phyloP scores from a whole-genome alignment of 805 yeast species.

The Barnettozyma vustinii region DNA sequence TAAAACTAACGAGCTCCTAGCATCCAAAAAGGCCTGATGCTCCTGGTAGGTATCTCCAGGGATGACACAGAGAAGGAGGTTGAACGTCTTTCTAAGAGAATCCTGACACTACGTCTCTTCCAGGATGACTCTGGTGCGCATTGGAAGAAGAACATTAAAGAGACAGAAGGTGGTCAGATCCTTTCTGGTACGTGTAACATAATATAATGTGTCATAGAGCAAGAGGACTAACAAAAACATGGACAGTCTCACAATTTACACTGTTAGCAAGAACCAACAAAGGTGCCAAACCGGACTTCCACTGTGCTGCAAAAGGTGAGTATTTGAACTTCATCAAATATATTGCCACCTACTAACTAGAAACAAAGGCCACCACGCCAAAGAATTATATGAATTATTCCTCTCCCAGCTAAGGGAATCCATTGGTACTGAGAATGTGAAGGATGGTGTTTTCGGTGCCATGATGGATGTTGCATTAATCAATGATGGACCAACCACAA shows the following conservation, averaged over 20 bases:
- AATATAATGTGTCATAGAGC: background rate
- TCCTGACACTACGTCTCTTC: slow-evolving; percentile 63
- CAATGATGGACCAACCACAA: slow-evolving; percentile 93
- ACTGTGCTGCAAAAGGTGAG: slow-evolving; percentile 80
- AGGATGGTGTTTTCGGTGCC: slow-evolving; percentile 91
- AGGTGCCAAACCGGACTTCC: slow-evolving; percentile 95
- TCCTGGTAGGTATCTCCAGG: slow-evolving; percentile 78
- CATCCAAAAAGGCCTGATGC: slow-evolving; percentile 68
- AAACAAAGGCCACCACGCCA: slow-evolving; percentile 60
- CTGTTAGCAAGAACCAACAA: slow-evolving; percentile 78
- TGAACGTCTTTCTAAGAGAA: slow-evolving; percentile 58
- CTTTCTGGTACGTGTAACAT: slow-evolving; percentile 42
- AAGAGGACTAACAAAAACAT: slow-evolving; percentile 25
- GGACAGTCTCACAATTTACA: slow-evolving; percentile 84
- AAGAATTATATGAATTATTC: slow-evolving; percentile 42
- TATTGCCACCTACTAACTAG: slow-evolving; percentile 33
- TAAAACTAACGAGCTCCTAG: slow-evolving; percentile 15
- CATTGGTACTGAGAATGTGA: slow-evolving; percentile 60
- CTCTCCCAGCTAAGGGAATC: slow-evolving; percentile 40
- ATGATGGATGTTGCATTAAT: slow-evolving; percentile 91
- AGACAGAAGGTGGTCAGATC: slow-evolving; percentile 65
- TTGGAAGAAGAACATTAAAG: slow-evolving; percentile 71
- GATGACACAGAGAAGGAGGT: slow-evolving; percentile 76
- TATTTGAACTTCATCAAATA: slow-evolving; percentile 14
- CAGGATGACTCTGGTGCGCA: slow-evolving; percentile 66